These are phyloP conservation scores for Lithospermum erythrorhizon DNA, from an alignment of 257 asterid genomes.

Conservation along the genomic window DNA sequence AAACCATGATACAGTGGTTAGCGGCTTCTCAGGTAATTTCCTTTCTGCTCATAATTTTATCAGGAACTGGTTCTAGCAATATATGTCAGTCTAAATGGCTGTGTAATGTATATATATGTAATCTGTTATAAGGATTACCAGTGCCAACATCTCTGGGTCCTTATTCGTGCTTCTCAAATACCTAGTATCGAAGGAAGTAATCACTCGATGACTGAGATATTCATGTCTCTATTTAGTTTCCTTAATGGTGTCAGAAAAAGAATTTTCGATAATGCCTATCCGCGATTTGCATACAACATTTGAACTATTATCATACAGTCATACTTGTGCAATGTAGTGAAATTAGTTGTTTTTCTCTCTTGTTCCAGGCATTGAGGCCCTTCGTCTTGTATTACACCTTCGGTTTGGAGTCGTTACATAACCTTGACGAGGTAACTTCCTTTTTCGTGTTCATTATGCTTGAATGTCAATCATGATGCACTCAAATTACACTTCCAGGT, in stretches of 20 bases:
- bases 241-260: too few relatives aligned
- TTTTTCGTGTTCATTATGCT: not conserved
- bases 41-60: not conserved
- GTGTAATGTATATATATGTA: not conserved
- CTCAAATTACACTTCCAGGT: not conserved
- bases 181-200: too few relatives aligned
- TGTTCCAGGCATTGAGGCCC: constrained; percentile 47
- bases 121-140: not conserved
- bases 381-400: constrained; percentile 58
- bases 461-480: not conserved
- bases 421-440: not conserved
- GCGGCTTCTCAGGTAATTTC: constrained; percentile 69
- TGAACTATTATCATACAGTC: too few relatives aligned
- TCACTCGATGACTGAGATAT: too few relatives aligned
- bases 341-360: not conserved
- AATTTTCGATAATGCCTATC: too few relatives aligned
- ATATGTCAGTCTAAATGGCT: not conserved
- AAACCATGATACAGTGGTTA: constrained; percentile 75
- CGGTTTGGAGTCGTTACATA: constrained; percentile 33
- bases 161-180: too few relatives aligned
- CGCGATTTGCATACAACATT: too few relatives aligned
- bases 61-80: not conserved
- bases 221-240: too few relatives aligned
- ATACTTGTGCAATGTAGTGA: too few relatives aligned
- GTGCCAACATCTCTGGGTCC: too few relatives aligned